Evolutionary conservation across 106 monocot genomes (phyloP), one percentile per base, ranked within the genome.

Genomic region (Cymbidium sinense): DNA sequence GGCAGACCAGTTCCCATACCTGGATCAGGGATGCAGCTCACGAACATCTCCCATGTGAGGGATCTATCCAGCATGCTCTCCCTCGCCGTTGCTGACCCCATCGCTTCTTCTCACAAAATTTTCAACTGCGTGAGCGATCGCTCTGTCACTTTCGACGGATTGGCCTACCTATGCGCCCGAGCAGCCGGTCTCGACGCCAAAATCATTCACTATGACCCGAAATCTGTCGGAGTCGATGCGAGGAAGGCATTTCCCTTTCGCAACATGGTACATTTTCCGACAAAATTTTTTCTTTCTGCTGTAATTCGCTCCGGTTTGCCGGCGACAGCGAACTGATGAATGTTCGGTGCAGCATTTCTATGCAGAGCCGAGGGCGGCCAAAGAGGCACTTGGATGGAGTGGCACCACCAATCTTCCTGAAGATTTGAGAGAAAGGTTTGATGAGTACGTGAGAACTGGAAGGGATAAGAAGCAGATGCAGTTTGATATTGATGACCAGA

Each of bases 211-310:
- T 98, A 92, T 76, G 92, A 98, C 50, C 98, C 98, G 34, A 92
- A 87, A 79, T 90, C 86, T 74, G 80, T 87, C 13, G 98, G 98
- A 9, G 78, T 94, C 18, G 98, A 98, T 74, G 90, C 94, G 7
- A 98, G 86, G 84, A 98, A 98, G 84, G 94, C 98, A 28, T 98
- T 98, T 82, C 98, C 98, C 43, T 98, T 98, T 55, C 89, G 98
- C 20, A 98, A 84, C 78, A 94, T 94, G 94, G 98, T 98, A n/a
- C 1, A 43, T n/a, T 51, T 4, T 25, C 0, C n/a, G n/a, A n/a
- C n/a, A 23, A 58, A 3, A 25, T 37, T n/a, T 71, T 37, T n/a
- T 8, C 15, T 7, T 35, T 72, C 1, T 0, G 1, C 47, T n/a
- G n/a, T 13, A 47, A 47, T 13, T 47, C 13, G 47, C 13, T 47